Conservation (phyloP, 768 basidiomycete species). For the Artomyces pyxidatus region DNA sequence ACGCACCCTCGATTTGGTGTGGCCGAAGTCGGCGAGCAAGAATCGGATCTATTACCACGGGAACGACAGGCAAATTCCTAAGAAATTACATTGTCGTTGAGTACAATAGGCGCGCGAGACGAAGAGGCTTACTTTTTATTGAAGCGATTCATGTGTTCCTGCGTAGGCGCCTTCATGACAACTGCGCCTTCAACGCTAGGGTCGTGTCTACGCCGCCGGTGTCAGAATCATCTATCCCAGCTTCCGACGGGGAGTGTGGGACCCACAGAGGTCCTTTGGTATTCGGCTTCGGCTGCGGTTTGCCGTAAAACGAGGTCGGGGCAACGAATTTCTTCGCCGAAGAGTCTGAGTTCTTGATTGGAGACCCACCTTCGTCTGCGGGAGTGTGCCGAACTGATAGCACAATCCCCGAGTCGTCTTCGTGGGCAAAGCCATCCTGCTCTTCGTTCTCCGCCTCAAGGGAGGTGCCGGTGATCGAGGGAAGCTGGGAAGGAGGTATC, state of each 20-base stretch:
- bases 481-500: conserved; percentile 44
- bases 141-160: conserved; percentile 54
- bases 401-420: conserved; percentile 5
- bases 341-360: conserved; percentile 13
- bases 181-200: conserved; percentile 70
- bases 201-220: conserved; percentile 48
- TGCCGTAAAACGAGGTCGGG: conserved; percentile 56
- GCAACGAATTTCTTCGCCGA: conserved; percentile 35
- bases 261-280: conserved; percentile 38
- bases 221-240: background rate
- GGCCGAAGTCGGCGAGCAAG: conserved; percentile 67
- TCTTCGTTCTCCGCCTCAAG: conserved; percentile 21
- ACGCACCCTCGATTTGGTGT: conserved; percentile 81
- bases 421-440: conserved; percentile 13
- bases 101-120: background rate
- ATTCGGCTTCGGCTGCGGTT: conserved; percentile 24
- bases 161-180: conserved; percentile 75
- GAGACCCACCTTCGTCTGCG: conserved; percentile 8
- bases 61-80: conserved; percentile 57
- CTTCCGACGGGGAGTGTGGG: background rate
- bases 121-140: conserved; percentile 56
- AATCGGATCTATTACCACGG: conserved; percentile 89
- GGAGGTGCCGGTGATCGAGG: conserved; percentile 29
- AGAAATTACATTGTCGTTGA: background rate
- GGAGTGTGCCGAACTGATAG: conserved; percentile 2